A percentile compares a stretch with the other conserved stretches of the same genome.
phyloP scores from a whole-genome alignment of 208 protist species.

The Leishmania arabica region DNA sequence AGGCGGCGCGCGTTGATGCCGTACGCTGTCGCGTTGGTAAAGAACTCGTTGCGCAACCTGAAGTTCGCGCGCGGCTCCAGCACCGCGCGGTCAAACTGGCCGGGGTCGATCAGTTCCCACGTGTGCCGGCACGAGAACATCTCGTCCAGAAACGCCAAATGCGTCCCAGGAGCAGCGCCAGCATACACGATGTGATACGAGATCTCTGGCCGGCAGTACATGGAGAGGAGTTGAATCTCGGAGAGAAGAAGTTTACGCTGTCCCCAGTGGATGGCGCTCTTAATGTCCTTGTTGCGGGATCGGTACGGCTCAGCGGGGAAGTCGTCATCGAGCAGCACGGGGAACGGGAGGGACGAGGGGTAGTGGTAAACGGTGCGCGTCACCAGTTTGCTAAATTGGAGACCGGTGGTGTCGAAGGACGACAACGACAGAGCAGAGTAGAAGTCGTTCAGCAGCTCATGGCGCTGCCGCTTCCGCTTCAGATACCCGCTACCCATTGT shows the following conservation, averaged over 20 bases:
- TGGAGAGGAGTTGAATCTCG: conserved; percentile 94
- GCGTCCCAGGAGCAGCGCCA: conserved; percentile 94
- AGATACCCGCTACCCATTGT: conserved; percentile 24
- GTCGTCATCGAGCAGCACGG: conserved; percentile 58
- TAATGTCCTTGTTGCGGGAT: conserved; percentile 80
- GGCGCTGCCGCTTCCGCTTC: conserved; percentile 35
- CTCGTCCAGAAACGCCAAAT: conserved; percentile 90
- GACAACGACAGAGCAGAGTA: conserved; percentile 10
- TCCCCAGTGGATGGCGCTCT: conserved; percentile 95
- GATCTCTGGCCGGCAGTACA: conserved; percentile 67
- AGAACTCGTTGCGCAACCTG: conserved; percentile 92
- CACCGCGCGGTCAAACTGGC: conserved; percentile 81
- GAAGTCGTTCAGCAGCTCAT: conserved; percentile 32
- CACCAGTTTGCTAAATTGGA: conserved; percentile 9
- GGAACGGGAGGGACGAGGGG: conserved; percentile 75
- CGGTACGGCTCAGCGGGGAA: conserved; percentile 86
- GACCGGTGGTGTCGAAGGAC: neutral
- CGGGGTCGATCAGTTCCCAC: conserved; percentile 95
- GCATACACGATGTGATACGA: conserved; percentile 95
- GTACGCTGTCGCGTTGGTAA: conserved; percentile 94
- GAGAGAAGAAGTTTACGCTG: conserved; percentile 96
- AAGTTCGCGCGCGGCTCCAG: conserved; percentile 72
- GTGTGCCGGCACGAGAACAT: conserved; percentile 85
- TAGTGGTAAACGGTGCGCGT: conserved; percentile 72
- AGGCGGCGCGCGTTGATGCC: conserved; percentile 85